Evolutionary conservation across 371 early-diverging fungal species (phyloP).

Genomic region (Nematocida parisii): DNA sequence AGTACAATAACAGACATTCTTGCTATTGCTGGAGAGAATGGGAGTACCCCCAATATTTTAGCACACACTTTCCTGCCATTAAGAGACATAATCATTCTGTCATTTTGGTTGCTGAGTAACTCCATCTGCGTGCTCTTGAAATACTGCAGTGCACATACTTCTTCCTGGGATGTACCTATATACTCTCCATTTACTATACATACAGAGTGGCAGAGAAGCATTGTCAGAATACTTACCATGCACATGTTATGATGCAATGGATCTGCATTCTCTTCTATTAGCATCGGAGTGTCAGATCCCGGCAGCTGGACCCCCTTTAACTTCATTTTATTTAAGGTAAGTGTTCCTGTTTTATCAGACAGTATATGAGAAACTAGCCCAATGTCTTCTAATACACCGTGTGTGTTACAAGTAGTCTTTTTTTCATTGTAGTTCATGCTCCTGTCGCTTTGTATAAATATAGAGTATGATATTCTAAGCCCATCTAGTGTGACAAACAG

Average conservation of each 20-base stretch:
- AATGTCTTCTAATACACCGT: conserved; percentile 79
- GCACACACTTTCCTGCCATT: not conserved
- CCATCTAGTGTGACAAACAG: conserved; percentile 86
- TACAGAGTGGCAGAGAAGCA: conserved; percentile 68
- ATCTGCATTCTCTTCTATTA: not conserved
- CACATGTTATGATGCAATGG: not conserved
- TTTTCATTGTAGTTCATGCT: conserved; percentile 66
- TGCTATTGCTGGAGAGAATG: conserved; percentile 67
- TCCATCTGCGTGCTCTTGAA: conserved; percentile 40
- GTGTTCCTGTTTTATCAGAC: conserved; percentile 92
- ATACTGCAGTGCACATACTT: conserved; percentile 65
- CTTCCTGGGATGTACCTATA: conserved; percentile 70
- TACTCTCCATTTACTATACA: conserved; percentile 65
- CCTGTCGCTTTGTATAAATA: conserved; percentile 73
- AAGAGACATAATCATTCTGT: conserved; percentile 36
- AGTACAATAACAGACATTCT: conserved; percentile 66
- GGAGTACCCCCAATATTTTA: conserved; percentile 34
- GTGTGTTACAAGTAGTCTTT: conserved; percentile 77
- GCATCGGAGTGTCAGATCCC: not conserved
- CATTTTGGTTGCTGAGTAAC: conserved; percentile 45
- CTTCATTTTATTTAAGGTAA: conserved; percentile 92
- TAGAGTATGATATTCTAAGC: conserved; percentile 72
- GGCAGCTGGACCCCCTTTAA: conserved; percentile 72
- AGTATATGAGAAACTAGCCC: conserved; percentile 89
- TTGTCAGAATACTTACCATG: conserved; percentile 29